Evolutionary conservation across 306 rosid species (phyloP).

Genomic region (Cucurbita pepo): DNA sequence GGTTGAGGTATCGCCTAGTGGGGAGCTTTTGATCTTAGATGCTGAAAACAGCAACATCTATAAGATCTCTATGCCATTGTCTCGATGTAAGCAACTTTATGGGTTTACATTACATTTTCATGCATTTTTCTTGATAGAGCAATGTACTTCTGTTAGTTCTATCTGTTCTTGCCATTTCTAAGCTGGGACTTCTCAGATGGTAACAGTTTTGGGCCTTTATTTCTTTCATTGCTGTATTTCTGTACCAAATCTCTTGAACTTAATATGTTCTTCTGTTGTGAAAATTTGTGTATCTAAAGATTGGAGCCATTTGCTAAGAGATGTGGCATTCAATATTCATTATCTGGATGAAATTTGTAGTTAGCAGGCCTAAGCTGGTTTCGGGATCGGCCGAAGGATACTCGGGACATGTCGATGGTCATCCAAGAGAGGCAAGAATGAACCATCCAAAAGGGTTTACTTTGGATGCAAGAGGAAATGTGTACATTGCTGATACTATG

Average conservation of each 20-base stretch:
- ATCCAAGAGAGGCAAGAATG: slow-evolving; percentile 82
- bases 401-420: slow-evolving; percentile 84
- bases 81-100: slow-evolving; percentile 46
- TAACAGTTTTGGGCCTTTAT: slow-evolving; percentile 12
- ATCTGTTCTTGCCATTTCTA: slow-evolving; percentile 6
- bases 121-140: background rate
- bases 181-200: slow-evolving; percentile 14
- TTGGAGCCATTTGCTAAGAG: background rate
- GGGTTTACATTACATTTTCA: background rate
- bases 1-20: slow-evolving; percentile 45
- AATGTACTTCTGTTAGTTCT: slow-evolving; percentile 11
- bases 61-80: slow-evolving; percentile 58
- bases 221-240: background rate
- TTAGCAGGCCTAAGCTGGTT: slow-evolving; percentile 74
- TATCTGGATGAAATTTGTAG: slow-evolving; percentile 20
- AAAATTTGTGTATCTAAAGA: background rate
- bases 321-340: background rate
- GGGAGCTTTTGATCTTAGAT: slow-evolving; percentile 78
- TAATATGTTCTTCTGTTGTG: background rate
- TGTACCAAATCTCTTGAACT: slow-evolving; percentile 6
- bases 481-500: slow-evolving; percentile 87
- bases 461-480: slow-evolving; percentile 66
- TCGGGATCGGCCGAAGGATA: slow-evolving; percentile 90
- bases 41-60: slow-evolving; percentile 78
- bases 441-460: slow-evolving; percentile 87